A percentile compares a stretch with the other conserved stretches of the same genome.
Evolutionary conservation across 73 alveolate species (phyloP).

Genomic region (Effrenium voratum): DNA sequence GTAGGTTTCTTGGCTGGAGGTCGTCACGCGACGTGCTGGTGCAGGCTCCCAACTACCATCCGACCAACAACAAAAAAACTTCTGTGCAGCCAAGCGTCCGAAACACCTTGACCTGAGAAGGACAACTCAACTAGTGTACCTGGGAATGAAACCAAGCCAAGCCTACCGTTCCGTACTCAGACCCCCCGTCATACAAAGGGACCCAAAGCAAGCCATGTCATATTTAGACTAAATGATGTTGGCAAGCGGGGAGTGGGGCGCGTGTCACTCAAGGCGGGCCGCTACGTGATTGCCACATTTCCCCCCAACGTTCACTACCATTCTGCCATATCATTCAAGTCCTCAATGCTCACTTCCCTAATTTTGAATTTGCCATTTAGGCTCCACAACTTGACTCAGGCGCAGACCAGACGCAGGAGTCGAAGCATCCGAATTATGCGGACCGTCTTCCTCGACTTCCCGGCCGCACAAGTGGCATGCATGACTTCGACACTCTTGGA

Average conservation of each 20-base stretch:
- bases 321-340: too few species aligned
- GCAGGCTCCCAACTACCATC: background rate
- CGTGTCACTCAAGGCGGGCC: too few species aligned
- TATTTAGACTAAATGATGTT: too few species aligned
- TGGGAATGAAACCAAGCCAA: background rate
- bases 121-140: background rate
- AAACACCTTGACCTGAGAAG: slow-evolving; percentile 51
- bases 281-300: too few species aligned
- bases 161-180: background rate
- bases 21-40: background rate
- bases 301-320: too few species aligned
- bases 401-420: slow-evolving; percentile 23
- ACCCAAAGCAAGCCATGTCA: too few species aligned
- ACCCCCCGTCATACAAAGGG: background rate
- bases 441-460: slow-evolving; percentile 39
- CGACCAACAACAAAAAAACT: too few species aligned
- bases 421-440: slow-evolving; percentile 89
- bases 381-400: too few species aligned
- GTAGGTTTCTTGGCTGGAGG: slow-evolving; percentile 25
- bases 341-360: too few species aligned
- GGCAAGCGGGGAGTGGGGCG: too few species aligned
- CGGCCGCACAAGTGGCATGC: background rate
- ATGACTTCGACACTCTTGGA: background rate
- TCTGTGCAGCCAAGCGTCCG: slow-evolving; percentile 63
- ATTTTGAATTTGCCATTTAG: too few species aligned